Evolutionary conservation across 495 filamentous ascomycete genomes (phyloP), one percentile per base, ranked within the genome.

Genomic region (Hyaloscypha variabilis): DNA sequence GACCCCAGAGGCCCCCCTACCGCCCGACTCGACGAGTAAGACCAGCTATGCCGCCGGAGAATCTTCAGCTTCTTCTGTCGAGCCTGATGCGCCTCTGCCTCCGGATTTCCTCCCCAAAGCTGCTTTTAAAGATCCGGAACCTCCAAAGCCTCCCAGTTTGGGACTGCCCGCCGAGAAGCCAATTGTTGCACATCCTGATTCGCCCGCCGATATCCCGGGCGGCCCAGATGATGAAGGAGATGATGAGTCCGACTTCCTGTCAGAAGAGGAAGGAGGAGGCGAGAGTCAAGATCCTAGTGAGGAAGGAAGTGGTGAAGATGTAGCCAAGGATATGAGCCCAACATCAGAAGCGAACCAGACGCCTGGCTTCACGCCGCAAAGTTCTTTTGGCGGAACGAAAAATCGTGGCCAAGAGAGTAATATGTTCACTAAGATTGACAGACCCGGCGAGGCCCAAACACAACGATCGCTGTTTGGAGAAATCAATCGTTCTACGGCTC

Each of bases 11-110:
- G 72, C 83, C 17, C 91, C 92, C 58, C 75, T 94, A 39, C 91
- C 91, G 31, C 91, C 91, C n/a, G 89, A 93, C 65, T 74, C 90
- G 51, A 91, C 88, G 24, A 92, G 86, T 78, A 89, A 88, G 78
- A 79, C 81, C 65, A 79, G 72, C 53, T 91, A 88, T 75, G 79
- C 81, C 34, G 76, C 87, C 60, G 86, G 88, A 29, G 88, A 92
- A 60, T 88, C 88, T 28, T 90, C 90, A 8, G 82, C 82, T 62
- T 91, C 89, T 21, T 69, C 69, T 28, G 42, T 58, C 28, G 71
- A 71, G 58, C 69, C 75, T 24, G 80, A 88, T 46, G 83, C 81
- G 21, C 87, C 88, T 14, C 67, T 91, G 6, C 88, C 89, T 3
- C 87, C 86, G 4, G 87, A 88, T 67, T 89, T 87, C 62, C 73